Evolutionary conservation across 768 basidiomycete species (phyloP), one percentile per base, ranked within the genome.

Genomic region (Sporobolomyces roseus): DNA sequence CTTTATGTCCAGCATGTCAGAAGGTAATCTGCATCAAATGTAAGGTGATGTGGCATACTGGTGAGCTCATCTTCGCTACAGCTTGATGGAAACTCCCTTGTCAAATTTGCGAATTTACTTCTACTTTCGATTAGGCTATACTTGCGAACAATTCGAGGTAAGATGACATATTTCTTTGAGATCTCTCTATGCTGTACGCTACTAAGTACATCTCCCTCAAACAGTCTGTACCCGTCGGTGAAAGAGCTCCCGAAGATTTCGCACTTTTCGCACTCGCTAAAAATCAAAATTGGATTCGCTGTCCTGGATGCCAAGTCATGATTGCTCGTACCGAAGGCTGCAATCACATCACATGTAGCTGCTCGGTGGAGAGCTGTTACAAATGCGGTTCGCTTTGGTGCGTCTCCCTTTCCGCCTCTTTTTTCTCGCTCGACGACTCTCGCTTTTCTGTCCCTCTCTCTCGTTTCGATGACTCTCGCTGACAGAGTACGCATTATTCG

Each of bases 111-210:
- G 17, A 23, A n/a, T n/a, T n/a, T n/a, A n/a, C n/a, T n/a, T n/a
- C n/a, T 56, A 10, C 6, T 13, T 38, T 38, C 16, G 32, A 9
- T 1, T 38, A 63, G 63, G 33, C 14, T 63, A 29, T 9, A 46
- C 52, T 12, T 63, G 63, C 43, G 43, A 54, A 25, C 41, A 55
- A 32, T 63, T 33, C 43, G 52, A 63, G 35, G 63, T 63, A n/a
- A 16, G 61, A n/a, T n/a, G n/a, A n/a, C n/a, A 5, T 38, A 30
- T 41, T 16, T 63, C 30, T 36, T 17, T n/a, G 4, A 25, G 3
- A 8, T 17, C 21, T 14, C 12, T 9, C 29, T 23, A 17, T n/a
- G 16, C 21, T 17, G 32, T 4, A 6, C 30, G 33, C 8, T 4
- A 54, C 32, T 14, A 9, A 9, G 9, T 17, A 9, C 17, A 9